These are phyloP conservation scores for Marsdenia floribunda DNA, from an alignment of 257 asterid species.

Conservation along the genomic window DNA sequence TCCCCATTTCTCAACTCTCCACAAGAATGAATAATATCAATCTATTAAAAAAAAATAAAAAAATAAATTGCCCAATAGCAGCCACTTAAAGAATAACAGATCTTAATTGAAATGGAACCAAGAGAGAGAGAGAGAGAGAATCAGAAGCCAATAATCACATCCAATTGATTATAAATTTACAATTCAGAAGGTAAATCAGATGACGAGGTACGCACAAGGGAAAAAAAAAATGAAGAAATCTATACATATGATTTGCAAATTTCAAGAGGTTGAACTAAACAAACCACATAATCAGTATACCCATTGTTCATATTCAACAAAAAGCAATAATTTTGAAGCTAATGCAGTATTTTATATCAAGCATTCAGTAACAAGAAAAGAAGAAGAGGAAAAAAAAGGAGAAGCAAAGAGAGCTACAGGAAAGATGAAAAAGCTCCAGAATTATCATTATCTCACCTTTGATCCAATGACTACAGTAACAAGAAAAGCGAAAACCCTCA, in stretches of 20 bases:
- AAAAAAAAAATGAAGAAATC: neutral
- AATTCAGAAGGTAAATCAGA: neutral
- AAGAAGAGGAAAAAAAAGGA: neutral
- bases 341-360: neutral
- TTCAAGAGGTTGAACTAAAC: constrained; percentile 6
- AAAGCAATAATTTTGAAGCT: neutral
- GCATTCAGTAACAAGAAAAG: neutral
- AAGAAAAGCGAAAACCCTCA: constrained; percentile 5
- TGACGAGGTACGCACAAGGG: neutral
- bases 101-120: constrained; percentile 6
- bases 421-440: neutral
- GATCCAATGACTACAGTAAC: constrained; percentile 10
- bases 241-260: neutral
- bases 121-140: neutral
- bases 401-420: neutral
- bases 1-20: neutral
- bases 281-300: neutral
- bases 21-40: neutral
- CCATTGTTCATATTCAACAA: neutral
- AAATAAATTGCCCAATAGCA: neutral
- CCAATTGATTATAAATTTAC: neutral
- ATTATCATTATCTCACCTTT: constrained; percentile 12
- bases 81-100: constrained; percentile 9
- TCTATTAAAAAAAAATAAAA: neutral
- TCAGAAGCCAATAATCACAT: neutral